Percentiles rank a stretch among this genome's conserved stretches.
phyloP scores from a whole-genome alignment of 2,329 filamentous ascomycete species.

The Fusarium sarcochroum region DNA sequence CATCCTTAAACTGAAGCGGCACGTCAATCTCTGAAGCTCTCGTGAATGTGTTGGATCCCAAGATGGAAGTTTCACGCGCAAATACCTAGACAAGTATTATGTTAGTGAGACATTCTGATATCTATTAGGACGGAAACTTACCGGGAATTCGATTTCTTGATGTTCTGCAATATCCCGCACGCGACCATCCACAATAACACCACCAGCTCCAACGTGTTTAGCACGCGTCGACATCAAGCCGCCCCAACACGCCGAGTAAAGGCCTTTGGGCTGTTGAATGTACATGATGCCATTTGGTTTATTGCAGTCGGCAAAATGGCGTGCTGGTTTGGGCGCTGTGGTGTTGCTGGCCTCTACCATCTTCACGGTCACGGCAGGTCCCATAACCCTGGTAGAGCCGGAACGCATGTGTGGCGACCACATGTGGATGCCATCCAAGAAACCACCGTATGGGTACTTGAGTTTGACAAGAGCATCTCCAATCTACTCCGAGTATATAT shows the following conservation, averaged over 20 bases:
- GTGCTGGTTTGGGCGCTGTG: conserved; percentile 43
- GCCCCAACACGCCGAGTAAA: conserved; percentile 50
- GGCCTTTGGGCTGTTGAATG: conserved; percentile 48
- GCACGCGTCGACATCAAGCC: conserved; percentile 51
- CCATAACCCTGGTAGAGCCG: conserved; percentile 33
- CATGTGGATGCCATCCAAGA: conserved; percentile 46
- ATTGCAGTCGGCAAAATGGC: conserved; percentile 50
- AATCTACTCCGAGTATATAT: conserved; percentile 12
- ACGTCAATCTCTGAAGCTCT: conserved; percentile 48
- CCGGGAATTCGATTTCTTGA: conserved; percentile 39
- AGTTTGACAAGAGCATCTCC: conserved; percentile 50
- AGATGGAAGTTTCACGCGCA: conserved; percentile 45
- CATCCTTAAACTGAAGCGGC: conserved; percentile 46
- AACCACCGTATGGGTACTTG: conserved; percentile 48
- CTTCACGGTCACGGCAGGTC: conserved; percentile 50
- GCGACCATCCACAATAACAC: conserved; percentile 48
- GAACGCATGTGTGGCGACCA: conserved; percentile 40
- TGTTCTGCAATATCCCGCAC: conserved; percentile 50
- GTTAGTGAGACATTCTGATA: no score
- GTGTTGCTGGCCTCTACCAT: conserved; percentile 49
- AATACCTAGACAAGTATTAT: conserved; percentile 42
- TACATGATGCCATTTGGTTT: conserved; percentile 46
- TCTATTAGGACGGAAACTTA: neutral
- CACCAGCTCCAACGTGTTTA: conserved; percentile 45
- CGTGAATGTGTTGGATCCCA: conserved; percentile 52